phyloP scores from a whole-genome alignment of 1,284 basidiomycete genomes.

The Austropuccinia psidii region DNA sequence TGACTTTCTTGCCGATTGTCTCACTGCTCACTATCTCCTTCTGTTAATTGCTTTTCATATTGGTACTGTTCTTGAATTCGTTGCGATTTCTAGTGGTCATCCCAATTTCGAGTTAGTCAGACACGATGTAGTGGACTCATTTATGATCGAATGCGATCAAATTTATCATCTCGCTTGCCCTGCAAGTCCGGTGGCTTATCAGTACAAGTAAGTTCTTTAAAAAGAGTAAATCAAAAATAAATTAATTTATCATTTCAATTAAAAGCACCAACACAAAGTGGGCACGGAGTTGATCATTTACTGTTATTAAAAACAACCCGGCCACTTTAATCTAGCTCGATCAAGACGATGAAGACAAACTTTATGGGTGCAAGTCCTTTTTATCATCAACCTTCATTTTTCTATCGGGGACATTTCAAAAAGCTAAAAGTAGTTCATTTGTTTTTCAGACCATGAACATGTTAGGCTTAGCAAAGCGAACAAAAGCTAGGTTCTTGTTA shows the following conservation, averaged over 20 bases:
- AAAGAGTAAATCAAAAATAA: no score
- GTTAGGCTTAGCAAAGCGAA: slow-evolving; percentile 95
- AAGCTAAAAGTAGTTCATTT: no score
- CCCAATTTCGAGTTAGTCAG: slow-evolving; percentile 97
- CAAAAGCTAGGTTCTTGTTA: slow-evolving; percentile 92
- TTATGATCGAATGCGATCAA: slow-evolving; percentile 95
- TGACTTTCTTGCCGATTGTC: neutral
- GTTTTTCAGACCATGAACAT: slow-evolving; percentile 65
- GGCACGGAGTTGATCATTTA: no score
- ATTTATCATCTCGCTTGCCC: slow-evolving; percentile 96
- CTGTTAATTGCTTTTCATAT: neutral
- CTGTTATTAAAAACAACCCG: no score
- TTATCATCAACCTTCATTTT: neutral
- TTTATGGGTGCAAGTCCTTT: slow-evolving; percentile 66
- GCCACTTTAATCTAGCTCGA: no score
- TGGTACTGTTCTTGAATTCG: neutral
- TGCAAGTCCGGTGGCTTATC: slow-evolving; percentile 61
- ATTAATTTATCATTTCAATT: slow-evolving; percentile 55
- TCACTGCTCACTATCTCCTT: neutral
- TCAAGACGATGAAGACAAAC: slow-evolving; percentile 96
- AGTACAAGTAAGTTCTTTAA: slow-evolving; percentile 37
- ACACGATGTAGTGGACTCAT: slow-evolving; percentile 92
- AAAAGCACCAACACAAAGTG: slow-evolving; percentile 77
- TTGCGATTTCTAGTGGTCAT: slow-evolving; percentile 78
- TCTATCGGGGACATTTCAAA: no score